A percentile compares a stretch with the other conserved stretches of the same genome.
Conservation (phyloP, 768 basidiomycete species). For the Tulasnella sp. region DNA sequence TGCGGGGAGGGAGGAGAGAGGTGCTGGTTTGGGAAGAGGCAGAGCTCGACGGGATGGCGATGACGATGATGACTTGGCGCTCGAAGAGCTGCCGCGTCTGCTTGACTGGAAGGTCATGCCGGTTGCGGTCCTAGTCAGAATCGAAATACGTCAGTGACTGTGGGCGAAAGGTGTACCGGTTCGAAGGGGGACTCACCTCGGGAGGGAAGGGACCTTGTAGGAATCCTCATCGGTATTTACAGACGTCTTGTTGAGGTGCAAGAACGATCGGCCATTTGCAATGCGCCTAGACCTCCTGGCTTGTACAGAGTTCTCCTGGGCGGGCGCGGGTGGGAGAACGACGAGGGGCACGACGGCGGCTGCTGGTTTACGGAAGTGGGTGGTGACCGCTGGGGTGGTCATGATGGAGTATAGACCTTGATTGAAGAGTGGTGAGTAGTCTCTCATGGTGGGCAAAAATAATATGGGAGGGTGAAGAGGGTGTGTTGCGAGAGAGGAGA, state of each 20-base stretch:
- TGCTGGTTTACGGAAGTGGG: neutral
- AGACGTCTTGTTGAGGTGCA: constrained; percentile 25
- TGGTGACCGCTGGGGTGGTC: neutral
- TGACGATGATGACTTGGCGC: neutral
- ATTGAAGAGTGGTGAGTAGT: constrained; percentile 36
- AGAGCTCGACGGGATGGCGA: constrained; percentile 26
- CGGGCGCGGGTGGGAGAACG: neutral
- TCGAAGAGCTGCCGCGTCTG: neutral
- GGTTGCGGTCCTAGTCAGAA: constrained; percentile 22
- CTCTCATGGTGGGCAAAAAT: constrained; percentile 15
- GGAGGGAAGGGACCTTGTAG: neutral
- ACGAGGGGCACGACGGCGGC: constrained; percentile 17
- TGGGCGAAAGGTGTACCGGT: neutral
- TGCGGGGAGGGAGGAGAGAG: constrained; percentile 29
- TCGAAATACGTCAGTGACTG: neutral
- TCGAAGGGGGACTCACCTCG: neutral
- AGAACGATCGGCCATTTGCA: constrained; percentile 28
- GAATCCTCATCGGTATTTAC: constrained; percentile 19
- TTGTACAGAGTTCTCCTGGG: constrained; percentile 1
- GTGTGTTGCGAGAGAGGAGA: neutral
- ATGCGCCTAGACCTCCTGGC: neutral
- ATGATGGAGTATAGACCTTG: constrained; percentile 32
- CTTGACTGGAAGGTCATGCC: constrained; percentile 5
- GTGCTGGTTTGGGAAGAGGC: constrained; percentile 32
- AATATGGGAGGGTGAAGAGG: neutral